Conservation (phyloP, 306 rosid genomes). For the Vachellia collinsii region DNA sequence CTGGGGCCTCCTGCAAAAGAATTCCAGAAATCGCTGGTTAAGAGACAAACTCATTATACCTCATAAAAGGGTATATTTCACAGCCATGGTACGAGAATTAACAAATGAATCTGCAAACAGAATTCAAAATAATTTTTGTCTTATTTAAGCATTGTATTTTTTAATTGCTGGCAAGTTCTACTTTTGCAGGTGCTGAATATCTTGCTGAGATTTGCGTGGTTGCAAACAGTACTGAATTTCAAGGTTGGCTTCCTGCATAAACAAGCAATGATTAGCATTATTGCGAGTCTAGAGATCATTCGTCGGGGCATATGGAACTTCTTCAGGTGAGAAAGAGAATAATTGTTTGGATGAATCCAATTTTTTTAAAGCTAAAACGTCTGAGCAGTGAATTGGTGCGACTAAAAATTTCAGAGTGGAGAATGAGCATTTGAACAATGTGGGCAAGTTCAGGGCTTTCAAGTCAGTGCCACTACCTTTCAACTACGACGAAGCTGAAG, state of each 20-base stretch:
- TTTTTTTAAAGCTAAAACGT: neutral
- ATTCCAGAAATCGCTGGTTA: neutral
- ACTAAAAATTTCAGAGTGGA: neutral
- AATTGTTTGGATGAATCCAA: neutral
- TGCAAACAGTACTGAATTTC: neutral
- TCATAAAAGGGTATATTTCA: neutral
- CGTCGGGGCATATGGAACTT: slow-evolving; percentile 1
- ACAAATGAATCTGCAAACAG: neutral
- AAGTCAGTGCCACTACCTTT: neutral
- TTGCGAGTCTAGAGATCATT: neutral
- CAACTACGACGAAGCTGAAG: neutral
- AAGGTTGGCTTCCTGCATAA: neutral
- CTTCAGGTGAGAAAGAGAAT: neutral
- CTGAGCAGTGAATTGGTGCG: neutral
- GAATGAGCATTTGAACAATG: neutral
- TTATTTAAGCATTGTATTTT: neutral
- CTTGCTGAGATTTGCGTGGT: neutral
- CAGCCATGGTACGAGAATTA: neutral
- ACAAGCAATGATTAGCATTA: neutral
- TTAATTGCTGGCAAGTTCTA: neutral
- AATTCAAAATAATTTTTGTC: too few species aligned
- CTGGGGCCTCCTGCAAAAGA: neutral
- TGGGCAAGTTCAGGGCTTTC: neutral
- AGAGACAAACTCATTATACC: neutral
- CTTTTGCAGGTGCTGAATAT: neutral